A percentile compares a stretch with the other conserved stretches of the same genome.
Conservation (phyloP, 2,329 filamentous ascomycete genomes). For the Diplodia mutila region DNA sequence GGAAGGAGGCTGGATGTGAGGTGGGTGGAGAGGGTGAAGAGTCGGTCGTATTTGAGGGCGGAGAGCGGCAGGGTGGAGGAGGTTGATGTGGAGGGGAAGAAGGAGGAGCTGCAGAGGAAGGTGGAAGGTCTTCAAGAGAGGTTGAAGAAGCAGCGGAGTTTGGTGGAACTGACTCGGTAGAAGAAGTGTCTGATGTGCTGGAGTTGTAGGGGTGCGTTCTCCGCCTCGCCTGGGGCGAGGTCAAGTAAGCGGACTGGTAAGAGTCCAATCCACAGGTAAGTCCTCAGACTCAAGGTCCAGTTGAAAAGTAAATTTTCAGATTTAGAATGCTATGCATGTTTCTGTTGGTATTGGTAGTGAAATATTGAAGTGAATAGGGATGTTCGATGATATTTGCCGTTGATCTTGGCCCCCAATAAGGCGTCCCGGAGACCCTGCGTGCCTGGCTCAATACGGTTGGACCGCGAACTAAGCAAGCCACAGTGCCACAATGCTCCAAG, state of each 20-base stretch:
- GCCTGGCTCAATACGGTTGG: no score
- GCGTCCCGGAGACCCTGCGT: no score
- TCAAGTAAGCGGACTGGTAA: background rate
- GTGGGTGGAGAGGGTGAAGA: background rate
- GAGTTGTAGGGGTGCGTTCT: background rate
- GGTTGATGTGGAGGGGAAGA: background rate
- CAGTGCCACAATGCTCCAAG: no score
- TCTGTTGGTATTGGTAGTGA: background rate
- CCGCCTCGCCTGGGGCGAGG: background rate
- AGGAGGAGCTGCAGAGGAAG: background rate
- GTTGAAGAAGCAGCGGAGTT: slow-evolving; percentile 2
- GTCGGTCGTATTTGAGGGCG: background rate
- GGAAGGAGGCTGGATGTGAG: background rate
- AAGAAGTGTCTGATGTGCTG: background rate
- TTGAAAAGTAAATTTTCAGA: no score
- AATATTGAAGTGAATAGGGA: no score
- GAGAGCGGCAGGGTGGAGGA: background rate
- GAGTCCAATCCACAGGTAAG: background rate
- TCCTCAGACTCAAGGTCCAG: no score
- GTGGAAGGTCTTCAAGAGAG: background rate
- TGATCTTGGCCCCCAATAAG: no score
- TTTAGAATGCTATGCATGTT: background rate
- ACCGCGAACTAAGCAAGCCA: no score
- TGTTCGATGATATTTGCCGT: no score
- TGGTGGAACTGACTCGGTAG: background rate